Evolutionary conservation across 148 eudicot species (phyloP), one percentile per base, ranked within the genome.

Genomic region (Salicornia ramosissima): DNA sequence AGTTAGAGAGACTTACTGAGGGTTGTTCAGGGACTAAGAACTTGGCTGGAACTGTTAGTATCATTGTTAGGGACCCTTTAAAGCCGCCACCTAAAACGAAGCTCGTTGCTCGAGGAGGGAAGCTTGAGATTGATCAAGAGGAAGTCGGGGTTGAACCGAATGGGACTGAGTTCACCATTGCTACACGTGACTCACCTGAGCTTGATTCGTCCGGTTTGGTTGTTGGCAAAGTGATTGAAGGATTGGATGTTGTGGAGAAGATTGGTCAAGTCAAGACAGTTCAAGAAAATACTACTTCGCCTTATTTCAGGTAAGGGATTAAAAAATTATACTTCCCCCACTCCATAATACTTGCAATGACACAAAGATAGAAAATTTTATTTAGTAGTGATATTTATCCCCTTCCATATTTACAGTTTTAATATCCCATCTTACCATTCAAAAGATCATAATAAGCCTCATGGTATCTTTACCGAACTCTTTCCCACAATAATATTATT

Each of bases 11-110:
- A 71, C 65, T 67, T 64, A 77, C 65, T 24, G 83, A 46, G 53
- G 80, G 43, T n/a, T 79, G 85, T 76, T 39, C 42, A 0, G 96
- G 88, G 33, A 85, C 86, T 2, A 88, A 84, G 88, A 90, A 93
- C 71, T 51, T 83, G 46, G 85, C 86, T 14, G 82, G 84, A 49
- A 88, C 85, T 33, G 89, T 93, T 10, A 59, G 98, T 45, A 79
- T 93, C 24, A 76, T 93, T 19, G 94, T 93, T 47, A 83, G 92
- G 60, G 92, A 93, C 64, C 98, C 98, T 5, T 59, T 64, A 25
- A 93, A 88, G 55, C 98, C 90, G 12, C 89, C 92, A 1, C 96
- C 98, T 0, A 93, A 93, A 69, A 1, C 78, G 50, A 93, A 93
- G 85, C 67, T 93, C 74, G 90, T 93, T 25, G 98, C 98, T 0